Evolutionary conservation across 768 basidiomycete species (phyloP).

Genomic region (Suillus variegatus): DNA sequence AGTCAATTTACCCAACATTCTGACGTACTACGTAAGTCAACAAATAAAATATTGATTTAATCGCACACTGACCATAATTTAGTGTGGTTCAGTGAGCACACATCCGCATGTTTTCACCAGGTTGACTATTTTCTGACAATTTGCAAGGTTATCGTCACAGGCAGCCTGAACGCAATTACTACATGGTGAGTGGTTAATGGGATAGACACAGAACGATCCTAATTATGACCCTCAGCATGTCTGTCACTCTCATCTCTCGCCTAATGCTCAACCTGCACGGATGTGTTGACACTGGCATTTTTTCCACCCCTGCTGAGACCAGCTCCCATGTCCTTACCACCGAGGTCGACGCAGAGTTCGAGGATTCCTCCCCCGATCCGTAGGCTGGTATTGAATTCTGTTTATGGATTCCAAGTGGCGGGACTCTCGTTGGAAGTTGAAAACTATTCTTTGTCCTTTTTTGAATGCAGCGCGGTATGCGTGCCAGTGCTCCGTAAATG

Average conservation of each 20-base stretch:
- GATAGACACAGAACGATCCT: neutral
- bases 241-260: constrained; percentile 55
- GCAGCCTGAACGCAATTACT: constrained; percentile 49
- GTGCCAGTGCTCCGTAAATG: neutral
- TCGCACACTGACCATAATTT: neutral
- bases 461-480: neutral
- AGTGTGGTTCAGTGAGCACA: neutral
- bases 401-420: neutral
- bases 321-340: neutral
- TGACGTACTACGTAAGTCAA: constrained; percentile 38
- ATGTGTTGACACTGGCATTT: constrained; percentile 26
- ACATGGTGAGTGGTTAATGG: constrained; percentile 39
- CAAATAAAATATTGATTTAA: neutral
- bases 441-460: neutral
- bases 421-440: neutral
- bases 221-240: constrained; percentile 35
- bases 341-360: neutral
- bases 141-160: constrained; percentile 27
- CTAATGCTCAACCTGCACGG: constrained; percentile 57
- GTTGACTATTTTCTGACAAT: neutral
- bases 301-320: neutral
- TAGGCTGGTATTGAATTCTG: neutral
- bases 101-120: neutral
- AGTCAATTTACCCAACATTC: constrained; percentile 50
- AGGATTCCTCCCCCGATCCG: neutral